Evolutionary conservation across 352 stramenopile species (phyloP).

Genomic region (Phytophthora parvispora): DNA sequence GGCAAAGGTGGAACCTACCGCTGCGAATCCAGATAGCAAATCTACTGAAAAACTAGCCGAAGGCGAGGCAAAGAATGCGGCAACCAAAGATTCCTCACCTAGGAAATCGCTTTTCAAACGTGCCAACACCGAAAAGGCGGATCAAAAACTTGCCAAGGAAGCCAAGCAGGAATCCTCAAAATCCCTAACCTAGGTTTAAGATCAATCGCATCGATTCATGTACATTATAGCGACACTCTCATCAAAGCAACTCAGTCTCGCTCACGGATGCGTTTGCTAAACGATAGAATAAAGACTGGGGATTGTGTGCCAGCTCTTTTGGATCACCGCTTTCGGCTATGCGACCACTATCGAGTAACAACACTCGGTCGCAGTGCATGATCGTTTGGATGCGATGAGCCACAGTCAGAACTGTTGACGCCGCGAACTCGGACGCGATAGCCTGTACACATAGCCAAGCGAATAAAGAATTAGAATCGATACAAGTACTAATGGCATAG

Average conservation of each 20-base stretch:
- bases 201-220: background rate
- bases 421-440: conserved; percentile 93
- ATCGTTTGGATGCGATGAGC: conserved; percentile 98
- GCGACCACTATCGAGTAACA: conserved; percentile 69
- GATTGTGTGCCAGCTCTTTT: conserved; percentile 38
- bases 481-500: conserved; percentile 2
- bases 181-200: conserved; percentile 18
- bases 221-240: background rate
- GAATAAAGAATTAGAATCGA: background rate
- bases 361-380: conserved; percentile 92
- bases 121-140: conserved; percentile 8
- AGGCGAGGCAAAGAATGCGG: background rate
- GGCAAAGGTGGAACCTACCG: background rate
- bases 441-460: conserved; percentile 47
- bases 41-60: background rate
- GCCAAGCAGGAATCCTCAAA: conserved; percentile 11
- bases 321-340: conserved; percentile 66
- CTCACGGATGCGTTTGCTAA: conserved; percentile 35
- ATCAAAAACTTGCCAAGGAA: conserved; percentile 11
- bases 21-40: background rate
- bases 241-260: conserved; percentile 13
- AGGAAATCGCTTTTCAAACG: conserved; percentile 15
- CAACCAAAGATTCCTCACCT: background rate
- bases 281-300: conserved; percentile 52
- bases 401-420: conserved; percentile 97